Base-by-base conservation (phyloP, 108 stramenopile species). In the Hondaea fermentalgiana region DNA sequence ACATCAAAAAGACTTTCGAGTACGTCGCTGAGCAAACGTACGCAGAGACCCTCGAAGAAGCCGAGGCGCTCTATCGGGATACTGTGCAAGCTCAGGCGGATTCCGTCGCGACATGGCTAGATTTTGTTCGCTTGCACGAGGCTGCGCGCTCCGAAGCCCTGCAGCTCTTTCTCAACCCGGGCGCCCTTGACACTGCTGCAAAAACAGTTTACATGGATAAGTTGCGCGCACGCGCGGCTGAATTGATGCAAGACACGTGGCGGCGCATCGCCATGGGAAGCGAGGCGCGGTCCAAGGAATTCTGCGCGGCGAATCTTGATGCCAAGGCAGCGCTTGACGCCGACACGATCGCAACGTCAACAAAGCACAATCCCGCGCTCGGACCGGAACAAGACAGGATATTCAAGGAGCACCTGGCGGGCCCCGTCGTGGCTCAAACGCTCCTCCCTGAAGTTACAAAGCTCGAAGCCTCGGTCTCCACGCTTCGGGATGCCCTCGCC, bases 1-100 rank as follows among this genome's bases (percentile, higher is more conserved):
- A 58, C 45, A 91, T 91, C 47, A 64, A 60, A 49, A 88, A 83
- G n/a, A 89, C 91, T 49, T 91, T 89, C 72, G 89, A 91, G 35
- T 59, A 89, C 12, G 89, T 91, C 3, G 60, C 88, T 42, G 72
- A 91, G 58, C 5, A 8, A 14, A 72, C 72, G 57, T 88, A 44
- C 69, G 42, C 53, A 3, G 87, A 88, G 45, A 87, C 88, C 4
- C 42, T 29, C 19, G 88, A 45, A 5, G 45, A 21, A 5, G 87
- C 64, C 4, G 28, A 87, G 5, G 45, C 14, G 71, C 28, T 25
- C 28, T 90, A 90, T 88, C 8, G 23, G 8, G 88, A 88, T 5
- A 87, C 28, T 5, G 16, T 89, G 42, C 8, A 72, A 16, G 76
- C 49, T 5, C 45, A 23, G 12, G 76, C 2, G 8, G 3, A 21